Percentiles rank a stretch among this genome's conserved stretches.
Evolutionary conservation across 208 protist genomes (phyloP).

Genomic region (Acanthamoeba healyi): DNA sequence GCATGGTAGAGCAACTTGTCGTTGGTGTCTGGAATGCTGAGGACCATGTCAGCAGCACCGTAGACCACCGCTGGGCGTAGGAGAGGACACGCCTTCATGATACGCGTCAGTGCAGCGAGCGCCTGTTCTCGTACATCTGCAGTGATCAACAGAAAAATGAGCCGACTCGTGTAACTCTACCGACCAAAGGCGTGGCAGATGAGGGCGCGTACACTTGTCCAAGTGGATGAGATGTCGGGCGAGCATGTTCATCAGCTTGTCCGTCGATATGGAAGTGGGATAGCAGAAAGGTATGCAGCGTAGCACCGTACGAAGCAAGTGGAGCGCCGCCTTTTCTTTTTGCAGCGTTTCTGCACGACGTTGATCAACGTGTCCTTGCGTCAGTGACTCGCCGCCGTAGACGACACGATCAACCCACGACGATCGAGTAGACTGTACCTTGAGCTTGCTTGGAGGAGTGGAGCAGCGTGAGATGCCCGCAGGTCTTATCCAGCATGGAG

Average conservation of each 20-base stretch:
- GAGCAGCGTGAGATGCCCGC: slow-evolving; percentile 47
- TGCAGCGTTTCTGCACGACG: slow-evolving; percentile 64
- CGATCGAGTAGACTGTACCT: not conserved
- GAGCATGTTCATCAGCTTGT: slow-evolving; percentile 52
- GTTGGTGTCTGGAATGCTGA: slow-evolving; percentile 58
- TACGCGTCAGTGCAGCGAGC: not conserved
- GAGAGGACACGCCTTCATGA: slow-evolving; percentile 49
- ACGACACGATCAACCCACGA: too few species aligned
- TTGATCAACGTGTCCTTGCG: too few species aligned
- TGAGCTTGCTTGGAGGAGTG: slow-evolving; percentile 56
- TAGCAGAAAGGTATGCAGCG: slow-evolving; percentile 61
- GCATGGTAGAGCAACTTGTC: slow-evolving; percentile 45
- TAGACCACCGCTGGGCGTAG: slow-evolving; percentile 4
- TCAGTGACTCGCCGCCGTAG: too few species aligned
- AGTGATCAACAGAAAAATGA: not conserved
- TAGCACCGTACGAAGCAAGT: slow-evolving; percentile 19
- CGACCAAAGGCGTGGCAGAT: not conserved
- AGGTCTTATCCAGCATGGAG: slow-evolving; percentile 34
- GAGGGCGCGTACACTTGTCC: not conserved
- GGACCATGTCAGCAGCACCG: not conserved
- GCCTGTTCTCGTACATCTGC: slow-evolving; percentile 48
- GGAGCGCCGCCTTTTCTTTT: slow-evolving; percentile 59
- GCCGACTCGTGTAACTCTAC: not conserved
- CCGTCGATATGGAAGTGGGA: slow-evolving; percentile 5
- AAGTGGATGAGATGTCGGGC: slow-evolving; percentile 56